A percentile compares a stretch with the other conserved stretches of the same genome.
Evolutionary conservation across 495 filamentous ascomycete genomes (phyloP).

Genomic region (Poronia punctata): DNA sequence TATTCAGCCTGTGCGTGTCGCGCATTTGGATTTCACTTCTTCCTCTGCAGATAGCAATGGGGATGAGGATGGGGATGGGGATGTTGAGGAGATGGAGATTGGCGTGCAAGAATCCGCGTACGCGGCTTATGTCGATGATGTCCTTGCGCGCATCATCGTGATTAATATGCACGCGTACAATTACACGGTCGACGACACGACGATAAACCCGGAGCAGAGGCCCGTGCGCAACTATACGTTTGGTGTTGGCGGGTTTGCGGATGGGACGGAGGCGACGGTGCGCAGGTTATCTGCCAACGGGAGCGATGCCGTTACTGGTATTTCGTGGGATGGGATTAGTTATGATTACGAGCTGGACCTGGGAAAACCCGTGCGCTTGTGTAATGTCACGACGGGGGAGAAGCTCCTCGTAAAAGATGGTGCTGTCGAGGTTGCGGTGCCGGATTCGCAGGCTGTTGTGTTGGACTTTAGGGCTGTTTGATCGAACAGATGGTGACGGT

Average conservation of each 20-base stretch:
- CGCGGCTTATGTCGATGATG: slow-evolving; percentile 43
- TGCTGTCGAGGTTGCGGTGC: slow-evolving; percentile 39
- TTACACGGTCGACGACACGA: slow-evolving; percentile 41
- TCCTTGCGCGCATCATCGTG: slow-evolving; percentile 44
- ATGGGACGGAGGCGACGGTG: slow-evolving; percentile 22
- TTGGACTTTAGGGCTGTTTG: slow-evolving; percentile 30
- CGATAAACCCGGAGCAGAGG: slow-evolving; percentile 20
- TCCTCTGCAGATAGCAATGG: background rate
- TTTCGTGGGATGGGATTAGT: slow-evolving; percentile 56
- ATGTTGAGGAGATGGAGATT: slow-evolving; percentile 7
- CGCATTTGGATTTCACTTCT: slow-evolving; percentile 32
- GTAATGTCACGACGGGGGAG: slow-evolving; percentile 54
- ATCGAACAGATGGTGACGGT: background rate
- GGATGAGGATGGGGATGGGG: no score
- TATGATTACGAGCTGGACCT: slow-evolving; percentile 55
- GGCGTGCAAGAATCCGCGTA: slow-evolving; percentile 49
- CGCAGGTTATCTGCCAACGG: slow-evolving; percentile 53
- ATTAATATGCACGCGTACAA: slow-evolving; percentile 58
- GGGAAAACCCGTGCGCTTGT: slow-evolving; percentile 49
- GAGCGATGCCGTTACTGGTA: slow-evolving; percentile 54
- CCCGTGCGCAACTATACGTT: slow-evolving; percentile 41
- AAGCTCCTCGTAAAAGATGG: slow-evolving; percentile 37
- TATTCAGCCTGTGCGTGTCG: slow-evolving; percentile 25
- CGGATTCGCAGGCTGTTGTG: slow-evolving; percentile 45
- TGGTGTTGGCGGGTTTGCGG: slow-evolving; percentile 2